A percentile compares a stretch with the other conserved stretches of the same genome.
phyloP scores from a whole-genome alignment of 257 asterid species.

The Linaria vulgaris region DNA sequence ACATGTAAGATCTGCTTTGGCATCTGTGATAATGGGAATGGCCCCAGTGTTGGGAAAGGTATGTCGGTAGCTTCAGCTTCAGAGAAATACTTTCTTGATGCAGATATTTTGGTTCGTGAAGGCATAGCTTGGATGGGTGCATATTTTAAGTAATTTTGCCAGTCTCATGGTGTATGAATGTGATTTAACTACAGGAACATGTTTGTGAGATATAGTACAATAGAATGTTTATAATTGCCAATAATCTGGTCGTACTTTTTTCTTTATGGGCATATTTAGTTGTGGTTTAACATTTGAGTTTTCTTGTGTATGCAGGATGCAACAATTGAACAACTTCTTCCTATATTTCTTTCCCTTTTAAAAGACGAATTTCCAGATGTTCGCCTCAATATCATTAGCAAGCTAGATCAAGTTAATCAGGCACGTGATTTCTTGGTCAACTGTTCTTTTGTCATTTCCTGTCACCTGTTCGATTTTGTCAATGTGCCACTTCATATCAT shows the following conservation, averaged over 20 bases:
- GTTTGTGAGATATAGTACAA: no score
- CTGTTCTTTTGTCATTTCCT: neutral
- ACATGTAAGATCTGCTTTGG: slow-evolving; percentile 92
- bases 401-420: slow-evolving; percentile 92
- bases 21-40: slow-evolving; percentile 97
- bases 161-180: no score
- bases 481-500: slow-evolving; percentile 9
- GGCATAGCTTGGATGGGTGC: no score
- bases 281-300: slow-evolving; percentile 16
- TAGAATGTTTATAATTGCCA: no score
- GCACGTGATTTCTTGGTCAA: slow-evolving; percentile 30
- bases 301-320: slow-evolving; percentile 58
- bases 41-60: slow-evolving; percentile 94
- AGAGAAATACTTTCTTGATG: neutral
- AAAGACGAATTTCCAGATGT: slow-evolving; percentile 92
- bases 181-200: no score
- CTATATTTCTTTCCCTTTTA: slow-evolving; percentile 83
- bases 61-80: slow-evolving; percentile 7
- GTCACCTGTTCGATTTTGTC: slow-evolving; percentile 3
- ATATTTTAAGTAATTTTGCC: no score
- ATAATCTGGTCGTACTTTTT: no score
- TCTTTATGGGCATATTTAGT: slow-evolving; percentile 2
- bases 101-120: no score
- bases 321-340: slow-evolving; percentile 85
- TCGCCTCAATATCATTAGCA: slow-evolving; percentile 83